Evolutionary conservation across 495 filamentous ascomycete genomes (phyloP), one percentile per base, ranked within the genome.

Genomic region (Lophiostoma macrostomum): DNA sequence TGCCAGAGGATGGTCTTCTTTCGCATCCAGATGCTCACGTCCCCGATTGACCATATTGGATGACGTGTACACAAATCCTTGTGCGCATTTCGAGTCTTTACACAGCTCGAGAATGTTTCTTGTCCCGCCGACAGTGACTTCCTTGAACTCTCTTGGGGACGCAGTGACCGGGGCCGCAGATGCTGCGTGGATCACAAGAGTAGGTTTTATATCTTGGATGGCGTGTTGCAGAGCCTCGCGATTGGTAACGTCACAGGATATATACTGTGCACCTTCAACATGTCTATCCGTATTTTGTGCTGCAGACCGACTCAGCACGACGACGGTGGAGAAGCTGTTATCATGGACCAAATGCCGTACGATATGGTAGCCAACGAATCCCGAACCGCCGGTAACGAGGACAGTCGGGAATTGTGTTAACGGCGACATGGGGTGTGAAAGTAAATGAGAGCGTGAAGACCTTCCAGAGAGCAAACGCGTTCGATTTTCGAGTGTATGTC

Each of bases 271-370:
- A 39, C 49, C 39, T 20, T 42, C 2, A 4, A 53, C 18, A n/a
- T n/a, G n/a, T 35, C 32, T 11, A 19, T 32, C 10, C n/a, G 11
- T 28, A 30, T 39, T 53, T 2, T 20, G 32, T 18, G 49, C 29
- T 30, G 49, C 49, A 7, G 49, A 53, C 14, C 49, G 49, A 29
- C 49, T 53, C n/a, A 53, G 27, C 18, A 43, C 49, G 10, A 20
- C 4, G 37, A 53, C 38, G 4, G 4, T 11, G 19, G 37, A 20
- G 22, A 53, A 53, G 2, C 3, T 20, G 2, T 37, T 19, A 4
- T 22, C 37, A 4, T 42, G 4, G 29, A 43, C 28, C 13, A 53
- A 53, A 24, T 34, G 13, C 4, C 16, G 8, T 4, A 43, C 49
- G n/a, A 53, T 5, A 39, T 53, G 49, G 28, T 35, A 35, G 11